phyloP scores from a whole-genome alignment of 176 grass and related monocot species.

The Aegilops sharonensis region DNA sequence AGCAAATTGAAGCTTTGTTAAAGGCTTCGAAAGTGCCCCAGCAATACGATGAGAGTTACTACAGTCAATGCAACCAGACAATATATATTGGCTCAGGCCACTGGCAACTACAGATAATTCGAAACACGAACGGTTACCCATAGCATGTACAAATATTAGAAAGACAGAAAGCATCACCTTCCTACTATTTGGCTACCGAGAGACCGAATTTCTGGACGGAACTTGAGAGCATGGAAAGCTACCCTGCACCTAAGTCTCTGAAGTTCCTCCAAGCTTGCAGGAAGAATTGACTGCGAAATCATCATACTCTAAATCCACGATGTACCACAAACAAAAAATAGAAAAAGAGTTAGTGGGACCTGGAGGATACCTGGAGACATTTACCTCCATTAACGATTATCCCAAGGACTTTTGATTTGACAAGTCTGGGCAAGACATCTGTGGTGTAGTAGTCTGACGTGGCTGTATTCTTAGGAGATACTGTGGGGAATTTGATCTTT shows the following conservation, averaged over 20 bases:
- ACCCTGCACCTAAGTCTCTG: constrained; percentile 94
- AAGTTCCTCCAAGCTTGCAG: constrained; percentile 74
- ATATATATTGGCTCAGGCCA: background rate
- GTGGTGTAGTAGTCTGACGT: constrained; percentile 71
- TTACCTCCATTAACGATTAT: constrained; percentile 87
- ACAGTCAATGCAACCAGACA: background rate
- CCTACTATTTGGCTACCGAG: constrained; percentile 75
- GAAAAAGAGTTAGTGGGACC: constrained; percentile 12
- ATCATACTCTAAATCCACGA: constrained; percentile 25
- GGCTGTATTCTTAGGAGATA: constrained; percentile 70
- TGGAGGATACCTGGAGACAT: constrained; percentile 86
- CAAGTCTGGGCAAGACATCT: constrained; percentile 79
- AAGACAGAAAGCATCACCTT: constrained; percentile 51
- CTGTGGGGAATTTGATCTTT: constrained; percentile 88
- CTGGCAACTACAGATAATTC: background rate
- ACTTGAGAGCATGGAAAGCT: constrained; percentile 89
- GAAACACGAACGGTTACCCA: background rate
- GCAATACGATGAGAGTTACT: background rate
- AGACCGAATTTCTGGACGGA: constrained; percentile 77
- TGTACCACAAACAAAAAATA: constrained; percentile 9
- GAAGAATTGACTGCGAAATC: constrained; percentile 75
- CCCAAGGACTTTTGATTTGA: constrained; percentile 86
- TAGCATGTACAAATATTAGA: background rate
- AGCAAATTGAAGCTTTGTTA: background rate
- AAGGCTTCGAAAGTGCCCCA: background rate